Percentiles rank a stretch among this genome's conserved stretches.
Conservation (phyloP, 768 basidiomycete genomes). For the Grammothele lineata region DNA sequence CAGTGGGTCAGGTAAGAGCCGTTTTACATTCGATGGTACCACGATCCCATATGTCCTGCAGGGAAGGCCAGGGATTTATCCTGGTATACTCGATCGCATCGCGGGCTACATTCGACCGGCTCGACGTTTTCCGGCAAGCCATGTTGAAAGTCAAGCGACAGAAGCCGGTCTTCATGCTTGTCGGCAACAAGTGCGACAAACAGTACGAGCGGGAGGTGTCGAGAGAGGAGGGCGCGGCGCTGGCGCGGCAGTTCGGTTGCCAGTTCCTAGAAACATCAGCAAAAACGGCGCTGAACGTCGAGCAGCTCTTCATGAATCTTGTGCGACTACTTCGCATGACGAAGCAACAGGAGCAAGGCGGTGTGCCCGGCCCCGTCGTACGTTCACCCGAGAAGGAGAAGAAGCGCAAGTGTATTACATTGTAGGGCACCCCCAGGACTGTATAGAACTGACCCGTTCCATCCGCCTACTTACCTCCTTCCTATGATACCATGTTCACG, state of each 20-base stretch:
- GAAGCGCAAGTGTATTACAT: constrained; percentile 67
- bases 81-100: constrained; percentile 96
- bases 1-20: constrained; percentile 91
- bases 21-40: constrained; percentile 4
- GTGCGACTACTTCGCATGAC: constrained; percentile 80
- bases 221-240: constrained; percentile 77
- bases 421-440: constrained; percentile 72
- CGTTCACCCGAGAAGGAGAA: constrained; percentile 35
- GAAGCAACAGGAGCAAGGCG: constrained; percentile 42
- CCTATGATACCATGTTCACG: constrained; percentile 75
- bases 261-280: constrained; percentile 97
- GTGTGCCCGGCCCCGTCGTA: constrained; percentile 25
- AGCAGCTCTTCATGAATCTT: constrained; percentile 82
- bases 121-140: constrained; percentile 86
- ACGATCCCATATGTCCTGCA: constrained; percentile 34
- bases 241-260: constrained; percentile 84
- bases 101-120: constrained; percentile 85
- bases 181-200: constrained; percentile 96
- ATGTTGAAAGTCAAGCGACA: constrained; percentile 86
- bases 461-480: constrained; percentile 57
- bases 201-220: constrained; percentile 88
- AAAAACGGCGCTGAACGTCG: constrained; percentile 91
- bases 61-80: constrained; percentile 97
- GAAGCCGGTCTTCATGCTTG: constrained; percentile 86
- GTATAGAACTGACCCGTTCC: constrained; percentile 56